Base-by-base conservation (phyloP, 768 basidiomycete species). In the Mycena floridula region DNA sequence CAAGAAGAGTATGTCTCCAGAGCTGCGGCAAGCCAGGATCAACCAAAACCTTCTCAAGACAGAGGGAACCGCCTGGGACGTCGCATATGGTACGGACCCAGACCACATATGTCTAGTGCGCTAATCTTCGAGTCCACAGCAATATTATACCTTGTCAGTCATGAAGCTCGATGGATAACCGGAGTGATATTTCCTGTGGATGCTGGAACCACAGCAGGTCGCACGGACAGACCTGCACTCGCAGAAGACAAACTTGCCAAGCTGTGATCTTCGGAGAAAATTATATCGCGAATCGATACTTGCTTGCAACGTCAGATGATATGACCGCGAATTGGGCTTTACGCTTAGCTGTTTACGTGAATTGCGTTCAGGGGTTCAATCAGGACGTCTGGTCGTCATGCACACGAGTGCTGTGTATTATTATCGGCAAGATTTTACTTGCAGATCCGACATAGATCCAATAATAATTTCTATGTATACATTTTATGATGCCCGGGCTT, bases 11-110 rank as follows among this genome's bases (percentile, higher is more conserved):
- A 68, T 72, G 59, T 42, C 62, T 4, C 50, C 58, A 2, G 63
- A 64, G 12, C 54, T 66, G 40, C 62, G 70, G 9, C 63, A 70
- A 23, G 62, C 58, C 4, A 60, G 68, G 7, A 54, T 61, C 9
- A 58, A 63, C 22, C 53, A 63, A 11, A 69, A 64, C 39, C 58
- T 72, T 5, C 49, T 72, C 3, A 55, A 65, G 28, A 69, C 66
- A 4, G 70, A 72, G 49, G 70, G 69, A 13, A 69, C 69, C 49
- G 70, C 62, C 4, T 72, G 70, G 70, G 68, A 72, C 44, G 53
- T 59, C 9, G 70, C 67, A 12, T 59, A 64, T 32, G 68, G 68
- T 16, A 35, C 3, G 61, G 62, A 13, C 51, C 21, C 3, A 23
- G 7, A 13, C 16, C 27, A 5, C 40, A 27, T 5, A 3, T 4